Base-by-base conservation (phyloP, 192 early-diverging fungal species). In the Rhizophagus prolifer region DNA sequence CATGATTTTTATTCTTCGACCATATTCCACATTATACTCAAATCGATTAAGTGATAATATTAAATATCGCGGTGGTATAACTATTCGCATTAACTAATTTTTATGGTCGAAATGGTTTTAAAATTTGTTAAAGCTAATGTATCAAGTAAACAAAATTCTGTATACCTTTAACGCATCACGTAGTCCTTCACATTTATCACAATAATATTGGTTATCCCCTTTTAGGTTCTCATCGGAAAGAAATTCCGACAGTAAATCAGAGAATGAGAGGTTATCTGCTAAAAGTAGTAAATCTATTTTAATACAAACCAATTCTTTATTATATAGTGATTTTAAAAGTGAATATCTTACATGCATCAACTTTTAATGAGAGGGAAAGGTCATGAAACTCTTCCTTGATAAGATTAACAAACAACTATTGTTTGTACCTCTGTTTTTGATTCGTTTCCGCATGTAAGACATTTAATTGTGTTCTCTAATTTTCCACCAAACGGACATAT, bases 11-110 rank as follows among this genome's bases (percentile, higher is more conserved):
- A 77, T 67, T 59, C 64, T 67, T 41, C 67, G 23, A 72, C 67
- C 46, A 77, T 60, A 62, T 65, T 36, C 58, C 68, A n/a, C 36
- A 34, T 77, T 68, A 70, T 70, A 67, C 65, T 77, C 69, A 9
- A 77, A 77, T 67, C 76, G 76, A 70, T 77, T 77, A 26, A 77
- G 63, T 7, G 76, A 72, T 70, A 77, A 34, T 25, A 77, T 77
- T 38, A 77, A 69, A 70, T 67, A 67, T 19, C 34, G 28, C 9
- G 76, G 65, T 34, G 50, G 76, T 4, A 25, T 70, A 34, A 72
- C n/a, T 59, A 77, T 77, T 60, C 66, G 28, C 10, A 60, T 60
- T 28, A 47, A 60, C 76, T 77, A 61, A 31, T 21, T 23, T 59
- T 30, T 26, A 31, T 16, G 4, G 23, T 44, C 10, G 2, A 71